These are phyloP conservation scores for Achaetomium macrosporum DNA, from an alignment of 2,329 filamentous ascomycete species.

Conservation along the genomic window DNA sequence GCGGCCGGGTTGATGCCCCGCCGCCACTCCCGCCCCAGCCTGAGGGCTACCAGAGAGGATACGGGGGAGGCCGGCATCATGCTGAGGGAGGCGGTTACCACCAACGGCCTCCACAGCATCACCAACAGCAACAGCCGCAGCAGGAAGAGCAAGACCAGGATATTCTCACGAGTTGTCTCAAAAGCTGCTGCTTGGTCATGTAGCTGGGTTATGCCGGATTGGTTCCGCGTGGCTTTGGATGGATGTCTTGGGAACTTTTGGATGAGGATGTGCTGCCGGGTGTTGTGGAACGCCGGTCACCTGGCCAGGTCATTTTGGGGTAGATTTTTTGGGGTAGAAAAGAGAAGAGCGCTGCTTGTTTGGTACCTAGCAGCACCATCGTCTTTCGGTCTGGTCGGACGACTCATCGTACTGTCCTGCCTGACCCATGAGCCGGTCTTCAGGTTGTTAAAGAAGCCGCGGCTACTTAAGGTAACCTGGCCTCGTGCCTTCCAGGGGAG, in stretches of 20 bases:
- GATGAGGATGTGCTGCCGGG: background rate
- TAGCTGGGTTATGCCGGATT: conserved; percentile 34
- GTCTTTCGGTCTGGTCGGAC: too few species aligned
- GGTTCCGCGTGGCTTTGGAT: background rate
- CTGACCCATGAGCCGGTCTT: too few species aligned
- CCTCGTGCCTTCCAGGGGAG: too few species aligned
- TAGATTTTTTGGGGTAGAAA: too few species aligned
- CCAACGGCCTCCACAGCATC: conserved; percentile 31
- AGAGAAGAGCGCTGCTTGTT: too few species aligned
- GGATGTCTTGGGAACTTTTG: background rate
- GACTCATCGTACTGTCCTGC: too few species aligned
- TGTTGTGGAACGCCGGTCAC: background rate
- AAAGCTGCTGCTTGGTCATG: conserved; percentile 71
- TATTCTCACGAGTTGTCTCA: conserved; percentile 34
- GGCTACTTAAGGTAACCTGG: too few species aligned
- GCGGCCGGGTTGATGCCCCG: conserved; percentile 50
- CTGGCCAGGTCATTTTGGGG: too few species aligned
- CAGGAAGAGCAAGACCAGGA: conserved; percentile 31
- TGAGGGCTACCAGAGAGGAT: conserved; percentile 30
- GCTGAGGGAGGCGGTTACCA: conserved; percentile 16
- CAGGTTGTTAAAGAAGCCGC: too few species aligned
- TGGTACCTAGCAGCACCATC: too few species aligned
- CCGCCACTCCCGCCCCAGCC: conserved; percentile 45
- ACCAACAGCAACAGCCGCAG: conserved; percentile 32
- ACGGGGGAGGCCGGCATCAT: conserved; percentile 33